Conservation (phyloP, 345 rosid species). For the Lepidium sativum region DNA sequence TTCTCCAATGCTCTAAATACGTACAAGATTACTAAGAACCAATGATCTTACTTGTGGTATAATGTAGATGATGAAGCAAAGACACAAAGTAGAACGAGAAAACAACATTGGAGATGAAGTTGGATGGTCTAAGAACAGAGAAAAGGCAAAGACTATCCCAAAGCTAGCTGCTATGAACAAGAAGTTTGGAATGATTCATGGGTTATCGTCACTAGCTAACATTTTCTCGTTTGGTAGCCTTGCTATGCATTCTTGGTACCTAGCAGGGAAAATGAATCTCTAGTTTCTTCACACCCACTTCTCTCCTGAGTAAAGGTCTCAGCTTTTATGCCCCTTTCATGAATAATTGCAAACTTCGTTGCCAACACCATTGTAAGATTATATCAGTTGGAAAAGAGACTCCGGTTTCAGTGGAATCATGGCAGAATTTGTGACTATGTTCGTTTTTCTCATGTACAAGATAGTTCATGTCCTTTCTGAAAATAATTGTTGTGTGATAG, state of each 20-base stretch:
- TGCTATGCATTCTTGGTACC: constrained; percentile 96
- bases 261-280: constrained; percentile 83
- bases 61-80: constrained; percentile 88
- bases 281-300: constrained; percentile 19
- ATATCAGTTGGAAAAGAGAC: background rate
- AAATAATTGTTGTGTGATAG: background rate
- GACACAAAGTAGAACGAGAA: constrained; percentile 91
- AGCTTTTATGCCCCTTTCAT: background rate
- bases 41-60: background rate
- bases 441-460: too few species aligned
- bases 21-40: background rate
- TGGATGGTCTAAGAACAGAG: constrained; percentile 85
- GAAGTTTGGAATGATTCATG: constrained; percentile 99
- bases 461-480: background rate
- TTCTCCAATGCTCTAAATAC: background rate
- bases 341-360: background rate
- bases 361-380: background rate
- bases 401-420: background rate
- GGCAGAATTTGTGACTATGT: background rate
- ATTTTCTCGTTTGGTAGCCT: constrained; percentile 88
- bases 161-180: constrained; percentile 95
- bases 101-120: constrained; percentile 64
- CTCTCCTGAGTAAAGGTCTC: too few species aligned
- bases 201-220: constrained; percentile 85
- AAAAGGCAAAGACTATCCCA: constrained; percentile 70